Base-by-base conservation (phyloP, 129 eudicot genomes). In the Flaveria linearis region DNA sequence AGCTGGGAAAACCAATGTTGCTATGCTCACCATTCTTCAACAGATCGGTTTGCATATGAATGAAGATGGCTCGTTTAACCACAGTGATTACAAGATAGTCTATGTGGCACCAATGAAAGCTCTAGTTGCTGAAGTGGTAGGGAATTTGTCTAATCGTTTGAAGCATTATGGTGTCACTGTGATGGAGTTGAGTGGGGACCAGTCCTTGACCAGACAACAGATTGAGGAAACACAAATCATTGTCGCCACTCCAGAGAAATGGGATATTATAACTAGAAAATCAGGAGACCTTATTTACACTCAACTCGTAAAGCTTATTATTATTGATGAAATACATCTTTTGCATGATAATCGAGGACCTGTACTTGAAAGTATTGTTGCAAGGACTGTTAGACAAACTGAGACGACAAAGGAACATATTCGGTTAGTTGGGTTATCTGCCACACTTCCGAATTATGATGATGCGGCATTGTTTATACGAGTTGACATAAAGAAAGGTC, bases 21-120 rank as follows among this genome's bases (percentile, higher is more conserved):
- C 98, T 20, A 89, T 93, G 88, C 97, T 93, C 25, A 84, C 98
- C 28, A 91, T 93, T 70, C 92, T 93, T 66, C 98, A 93, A 74
- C 98, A 93, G 83, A 74, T 91, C 10, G 96, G 89, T 3, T 49
- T 90, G 81, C 83, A 93, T 66, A 88, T 77, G 89, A 87, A 87
- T 56, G 91, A 75, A 17, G 97, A 90, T 62, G 91, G 89, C 28
- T 72, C 96, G 2, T 85, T 85, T 41, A 87, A 91, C 76, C 98
- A 85, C 71, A 85, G 78, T 66, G 84, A 87, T 76, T 90, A 88
- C 85, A 93, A 91, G 87, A 91, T 93, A 68, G 97, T 93, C 51
- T 93, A 93, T 72, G 97, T 91, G 80, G 98, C 97, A 42, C 96
- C 98, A 26, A 93, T 91, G 97, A 93, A 90, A 73, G 98, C 97